Percentiles rank a stretch among this genome's conserved stretches.
Evolutionary conservation across 2,329 filamentous ascomycete species (phyloP).

Genomic region (Hymenoscyphus scutula): DNA sequence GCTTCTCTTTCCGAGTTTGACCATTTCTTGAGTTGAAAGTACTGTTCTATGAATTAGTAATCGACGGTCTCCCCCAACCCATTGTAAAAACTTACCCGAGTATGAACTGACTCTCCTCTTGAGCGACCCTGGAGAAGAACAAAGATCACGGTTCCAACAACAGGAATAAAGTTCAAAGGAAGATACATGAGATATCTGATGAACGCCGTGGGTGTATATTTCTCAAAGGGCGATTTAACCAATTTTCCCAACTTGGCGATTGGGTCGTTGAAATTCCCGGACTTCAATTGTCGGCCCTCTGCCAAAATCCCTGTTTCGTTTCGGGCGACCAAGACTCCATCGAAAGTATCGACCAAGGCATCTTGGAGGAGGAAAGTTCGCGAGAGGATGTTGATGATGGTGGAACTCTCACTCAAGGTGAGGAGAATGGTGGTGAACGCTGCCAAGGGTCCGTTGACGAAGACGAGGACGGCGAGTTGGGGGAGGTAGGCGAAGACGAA

Average conservation of each 20-base stretch:
- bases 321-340: slow-evolving; percentile 61
- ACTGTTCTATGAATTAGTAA: slow-evolving; percentile 47
- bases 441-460: slow-evolving; percentile 81
- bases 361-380: slow-evolving; percentile 77
- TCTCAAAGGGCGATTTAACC: slow-evolving; percentile 55
- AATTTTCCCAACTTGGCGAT: slow-evolving; percentile 55
- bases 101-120: slow-evolving; percentile 44
- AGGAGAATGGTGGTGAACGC: slow-evolving; percentile 70
- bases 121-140: slow-evolving; percentile 67
- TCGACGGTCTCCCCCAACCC: background rate
- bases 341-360: slow-evolving; percentile 84
- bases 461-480: slow-evolving; percentile 76
- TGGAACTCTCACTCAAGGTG: slow-evolving; percentile 61
- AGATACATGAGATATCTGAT: slow-evolving; percentile 70
- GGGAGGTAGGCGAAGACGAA: slow-evolving; percentile 85
- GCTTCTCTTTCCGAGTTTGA: slow-evolving; percentile 59
- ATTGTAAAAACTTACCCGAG: slow-evolving; percentile 44
- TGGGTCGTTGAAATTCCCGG: slow-evolving; percentile 49
- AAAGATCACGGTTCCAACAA: slow-evolving; percentile 81
- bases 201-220: slow-evolving; percentile 59
- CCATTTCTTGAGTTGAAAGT: slow-evolving; percentile 92
- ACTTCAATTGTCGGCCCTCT: slow-evolving; percentile 70
- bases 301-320: slow-evolving; percentile 61
- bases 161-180: slow-evolving; percentile 88
- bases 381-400: slow-evolving; percentile 55